Conservation (phyloP, 2,329 filamentous ascomycete genomes). For the Chrysoporthe cubensis region DNA sequence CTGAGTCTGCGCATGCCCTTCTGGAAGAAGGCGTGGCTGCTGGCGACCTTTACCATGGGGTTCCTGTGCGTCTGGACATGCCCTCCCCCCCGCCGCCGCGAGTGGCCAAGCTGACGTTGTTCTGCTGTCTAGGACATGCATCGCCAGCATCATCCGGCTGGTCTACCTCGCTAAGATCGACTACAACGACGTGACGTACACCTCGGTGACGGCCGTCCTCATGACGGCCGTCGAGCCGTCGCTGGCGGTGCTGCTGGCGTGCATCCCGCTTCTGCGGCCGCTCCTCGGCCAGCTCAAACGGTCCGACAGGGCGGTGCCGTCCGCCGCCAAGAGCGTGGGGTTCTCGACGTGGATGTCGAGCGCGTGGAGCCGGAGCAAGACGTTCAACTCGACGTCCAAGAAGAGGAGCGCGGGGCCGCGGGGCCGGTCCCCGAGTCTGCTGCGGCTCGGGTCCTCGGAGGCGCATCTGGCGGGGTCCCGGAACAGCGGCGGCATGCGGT, state of each 20-base stretch:
- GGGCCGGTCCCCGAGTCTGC: background rate
- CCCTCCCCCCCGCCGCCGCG: too few species aligned
- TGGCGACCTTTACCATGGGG: conserved; percentile 40
- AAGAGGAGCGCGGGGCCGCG: conserved; percentile 1
- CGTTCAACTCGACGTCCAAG: conserved; percentile 4
- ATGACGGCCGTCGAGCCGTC: conserved; percentile 44
- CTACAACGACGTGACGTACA: conserved; percentile 41
- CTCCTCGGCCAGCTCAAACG: conserved; percentile 30
- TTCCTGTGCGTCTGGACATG: conserved; percentile 36
- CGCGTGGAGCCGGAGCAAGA: conserved; percentile 13
- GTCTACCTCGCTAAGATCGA: conserved; percentile 39
- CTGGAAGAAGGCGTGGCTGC: conserved; percentile 38
- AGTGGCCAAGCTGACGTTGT: background rate
- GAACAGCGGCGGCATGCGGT: background rate
- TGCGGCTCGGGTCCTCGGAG: conserved; percentile 13
- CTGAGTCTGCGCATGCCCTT: conserved; percentile 37
- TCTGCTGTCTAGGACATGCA: conserved; percentile 36
- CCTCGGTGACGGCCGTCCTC: conserved; percentile 40
- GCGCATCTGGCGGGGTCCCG: background rate
- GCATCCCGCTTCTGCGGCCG: conserved; percentile 45
- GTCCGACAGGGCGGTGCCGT: background rate
- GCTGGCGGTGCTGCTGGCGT: conserved; percentile 44
- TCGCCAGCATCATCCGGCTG: conserved; percentile 42
- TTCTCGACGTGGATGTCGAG: conserved; percentile 15
- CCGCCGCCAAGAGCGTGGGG: background rate